A percentile compares a stretch with the other conserved stretches of the same genome.
These are phyloP conservation scores for Bothriochloa decipiens DNA, from an alignment of 176 grass and related monocot genomes.

Conservation along the genomic window DNA sequence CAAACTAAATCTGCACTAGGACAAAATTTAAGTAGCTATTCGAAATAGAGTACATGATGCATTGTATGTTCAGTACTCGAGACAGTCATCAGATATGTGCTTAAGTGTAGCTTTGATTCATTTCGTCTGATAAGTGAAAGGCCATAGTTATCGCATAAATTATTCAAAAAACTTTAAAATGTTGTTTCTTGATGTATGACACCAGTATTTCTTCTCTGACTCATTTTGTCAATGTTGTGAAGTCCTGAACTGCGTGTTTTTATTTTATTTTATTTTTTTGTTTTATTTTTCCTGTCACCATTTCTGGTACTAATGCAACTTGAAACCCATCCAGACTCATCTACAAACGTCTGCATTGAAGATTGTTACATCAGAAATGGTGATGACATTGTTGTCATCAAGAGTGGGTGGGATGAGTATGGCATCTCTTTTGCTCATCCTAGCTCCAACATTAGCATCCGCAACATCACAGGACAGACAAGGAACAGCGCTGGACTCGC, in stretches of 20 bases:
- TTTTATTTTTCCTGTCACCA: not conserved
- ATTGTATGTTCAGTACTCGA: not conserved
- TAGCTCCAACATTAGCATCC: constrained; percentile 85
- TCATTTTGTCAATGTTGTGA: not conserved
- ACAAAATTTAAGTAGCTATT: not conserved
- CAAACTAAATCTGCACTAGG: not conserved
- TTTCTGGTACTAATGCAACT: constrained; percentile 18
- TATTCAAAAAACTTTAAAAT: not conserved
- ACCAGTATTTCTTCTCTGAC: not conserved
- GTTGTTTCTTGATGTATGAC: not conserved
- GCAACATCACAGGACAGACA: constrained; percentile 56
- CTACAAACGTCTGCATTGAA: constrained; percentile 83
- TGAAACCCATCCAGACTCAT: constrained; percentile 60
- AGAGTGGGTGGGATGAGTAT: constrained; percentile 92
- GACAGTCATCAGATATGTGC: constrained; percentile 9
- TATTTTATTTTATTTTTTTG: not conserved
- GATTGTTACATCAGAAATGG: constrained; percentile 88
- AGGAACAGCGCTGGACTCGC: constrained; percentile 68
- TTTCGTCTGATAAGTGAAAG: constrained; percentile 15
- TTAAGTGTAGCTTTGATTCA: constrained; percentile 6
- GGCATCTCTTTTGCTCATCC: constrained; percentile 80
- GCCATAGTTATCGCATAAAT: not conserved
- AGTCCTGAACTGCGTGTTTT: not conserved
- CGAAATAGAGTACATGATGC: not conserved
- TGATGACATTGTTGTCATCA: constrained; percentile 74